Evolutionary conservation across 306 rosid genomes (phyloP).

Genomic region (Senna tora): DNA sequence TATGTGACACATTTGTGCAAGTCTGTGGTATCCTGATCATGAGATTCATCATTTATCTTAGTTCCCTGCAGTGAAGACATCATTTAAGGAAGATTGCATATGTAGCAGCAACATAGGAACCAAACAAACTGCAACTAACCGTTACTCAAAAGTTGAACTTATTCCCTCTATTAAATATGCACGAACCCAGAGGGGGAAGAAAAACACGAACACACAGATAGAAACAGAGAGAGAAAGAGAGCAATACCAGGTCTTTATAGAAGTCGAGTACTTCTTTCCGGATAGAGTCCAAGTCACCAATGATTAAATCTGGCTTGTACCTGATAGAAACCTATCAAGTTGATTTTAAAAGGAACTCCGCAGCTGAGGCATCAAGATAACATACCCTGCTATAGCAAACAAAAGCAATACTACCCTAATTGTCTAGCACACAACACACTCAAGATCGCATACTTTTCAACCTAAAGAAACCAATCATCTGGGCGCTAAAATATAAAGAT

Average conservation of each 20-base stretch:
- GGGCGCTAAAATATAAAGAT: slow-evolving; percentile 19
- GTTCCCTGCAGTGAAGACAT: slow-evolving; percentile 97
- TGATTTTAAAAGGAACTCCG: slow-evolving; percentile 13
- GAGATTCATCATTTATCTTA: slow-evolving; percentile 65
- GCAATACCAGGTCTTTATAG: slow-evolving; percentile 59
- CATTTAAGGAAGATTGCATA: no score
- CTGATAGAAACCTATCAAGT: slow-evolving; percentile 45
- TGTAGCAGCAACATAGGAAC: no score
- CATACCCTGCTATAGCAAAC: slow-evolving; percentile 21
- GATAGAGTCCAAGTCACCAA: slow-evolving; percentile 91
- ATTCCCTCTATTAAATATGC: not conserved
- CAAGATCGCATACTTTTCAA: slow-evolving; percentile 8
- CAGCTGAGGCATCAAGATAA: slow-evolving; percentile 1
- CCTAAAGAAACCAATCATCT: slow-evolving; percentile 18
- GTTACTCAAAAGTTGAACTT: no score
- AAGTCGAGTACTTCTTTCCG: slow-evolving; percentile 72
- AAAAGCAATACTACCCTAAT: slow-evolving; percentile 6
- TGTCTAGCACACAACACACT: slow-evolving; percentile 6
- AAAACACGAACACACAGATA: not conserved
- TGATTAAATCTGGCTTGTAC: slow-evolving; percentile 86
- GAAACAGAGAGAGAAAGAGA: slow-evolving; percentile 3
- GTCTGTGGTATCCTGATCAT: slow-evolving; percentile 94
- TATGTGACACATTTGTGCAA: slow-evolving; percentile 78
- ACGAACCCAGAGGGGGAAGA: not conserved
- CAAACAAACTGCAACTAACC: no score